phyloP scores from a whole-genome alignment of 441 rosid species.

The Monsonia emarginata region DNA sequence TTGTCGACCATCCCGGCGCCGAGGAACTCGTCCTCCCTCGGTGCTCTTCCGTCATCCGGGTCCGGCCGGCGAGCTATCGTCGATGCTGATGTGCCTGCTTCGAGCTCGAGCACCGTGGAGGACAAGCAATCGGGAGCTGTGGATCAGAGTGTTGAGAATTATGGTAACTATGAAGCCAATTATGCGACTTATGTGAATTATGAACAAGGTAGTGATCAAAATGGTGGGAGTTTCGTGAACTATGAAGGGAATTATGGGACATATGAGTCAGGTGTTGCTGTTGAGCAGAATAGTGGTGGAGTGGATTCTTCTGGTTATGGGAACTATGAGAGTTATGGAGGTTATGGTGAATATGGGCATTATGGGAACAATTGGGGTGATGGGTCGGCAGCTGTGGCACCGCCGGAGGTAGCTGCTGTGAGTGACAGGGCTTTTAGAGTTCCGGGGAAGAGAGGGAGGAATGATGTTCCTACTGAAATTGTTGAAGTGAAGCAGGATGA shows the following conservation, averaged over 20 bases:
- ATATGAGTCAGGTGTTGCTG: conserved; percentile 14
- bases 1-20: conserved; percentile 73
- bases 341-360: conserved; percentile 25
- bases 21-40: conserved; percentile 49
- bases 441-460: conserved; percentile 67
- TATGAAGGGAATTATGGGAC: conserved; percentile 16
- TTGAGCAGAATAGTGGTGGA: conserved; percentile 16
- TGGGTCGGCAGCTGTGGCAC: conserved; percentile 16
- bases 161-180: not conserved
- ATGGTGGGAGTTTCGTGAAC: conserved; percentile 7
- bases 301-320: conserved; percentile 25
- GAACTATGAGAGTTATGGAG: conserved; percentile 20
- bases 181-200: conserved; percentile 14
- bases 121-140: not conserved
- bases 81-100: conserved; percentile 34
- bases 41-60: conserved; percentile 39
- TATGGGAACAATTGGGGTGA: conserved; percentile 32
- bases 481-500: conserved; percentile 93
- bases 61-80: conserved; percentile 60
- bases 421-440: conserved; percentile 29
- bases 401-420: conserved; percentile 26
- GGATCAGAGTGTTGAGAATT: conserved; percentile 18
- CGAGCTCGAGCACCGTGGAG: conserved; percentile 13
- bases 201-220: conserved; percentile 10
- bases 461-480: conserved; percentile 52